phyloP scores from a whole-genome alignment of 768 basidiomycete genomes.

The Lactarius quietus region DNA sequence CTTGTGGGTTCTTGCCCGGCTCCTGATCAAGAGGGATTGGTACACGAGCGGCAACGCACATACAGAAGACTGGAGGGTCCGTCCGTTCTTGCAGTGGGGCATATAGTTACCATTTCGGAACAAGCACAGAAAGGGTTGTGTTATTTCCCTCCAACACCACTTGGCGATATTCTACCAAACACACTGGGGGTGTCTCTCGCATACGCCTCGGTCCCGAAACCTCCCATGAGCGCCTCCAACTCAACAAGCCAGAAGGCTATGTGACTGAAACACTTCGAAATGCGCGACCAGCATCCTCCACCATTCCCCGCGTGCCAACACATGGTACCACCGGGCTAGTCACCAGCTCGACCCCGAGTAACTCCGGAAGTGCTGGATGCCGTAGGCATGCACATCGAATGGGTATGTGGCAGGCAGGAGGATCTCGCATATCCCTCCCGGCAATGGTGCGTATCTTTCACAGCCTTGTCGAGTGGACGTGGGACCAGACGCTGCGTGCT shows the following conservation, averaged over 20 bases:
- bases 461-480: conserved; percentile 16
- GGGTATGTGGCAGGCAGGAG: neutral
- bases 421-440: neutral
- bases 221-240: neutral
- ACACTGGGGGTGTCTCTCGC: neutral
- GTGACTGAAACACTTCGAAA: neutral
- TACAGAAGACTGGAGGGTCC: conserved; percentile 22
- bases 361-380: neutral
- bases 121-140: neutral
- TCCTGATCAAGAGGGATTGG: conserved; percentile 26
- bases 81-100: conserved; percentile 26
- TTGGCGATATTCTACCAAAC: neutral
- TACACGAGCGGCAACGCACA: conserved; percentile 4
- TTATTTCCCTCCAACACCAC: neutral
- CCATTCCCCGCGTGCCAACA: neutral
- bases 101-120: conserved; percentile 10
- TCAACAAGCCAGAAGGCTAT: neutral
- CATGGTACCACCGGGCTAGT: neutral
- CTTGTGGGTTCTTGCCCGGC: conserved; percentile 32
- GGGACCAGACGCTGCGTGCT: neutral
- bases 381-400: neutral
- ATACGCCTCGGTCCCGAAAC: neutral
- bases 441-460: neutral
- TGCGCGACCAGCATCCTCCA: neutral
- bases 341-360: neutral